Percentiles rank a stretch among this genome's conserved stretches.
These are phyloP conservation scores for Ophiostoma triangulosporum DNA, from an alignment of 2,329 filamentous ascomycete genomes.

Conservation along the genomic window DNA sequence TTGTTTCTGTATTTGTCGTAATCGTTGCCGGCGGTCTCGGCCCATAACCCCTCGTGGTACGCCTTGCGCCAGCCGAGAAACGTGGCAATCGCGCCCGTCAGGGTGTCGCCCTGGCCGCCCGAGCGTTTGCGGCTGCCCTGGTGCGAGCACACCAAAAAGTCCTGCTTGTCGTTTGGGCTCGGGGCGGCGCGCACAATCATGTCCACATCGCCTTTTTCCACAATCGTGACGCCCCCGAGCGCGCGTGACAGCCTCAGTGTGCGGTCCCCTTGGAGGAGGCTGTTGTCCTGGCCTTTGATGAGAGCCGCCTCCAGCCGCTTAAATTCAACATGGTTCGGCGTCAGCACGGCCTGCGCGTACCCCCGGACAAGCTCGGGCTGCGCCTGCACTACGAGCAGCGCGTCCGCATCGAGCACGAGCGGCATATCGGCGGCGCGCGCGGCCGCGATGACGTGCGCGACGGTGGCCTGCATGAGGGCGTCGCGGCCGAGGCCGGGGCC, in stretches of 20 bases:
- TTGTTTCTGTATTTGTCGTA: too few species aligned
- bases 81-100: conserved; percentile 81
- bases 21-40: too few species aligned
- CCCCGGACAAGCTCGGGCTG: conserved; percentile 65
- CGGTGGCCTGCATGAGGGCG: conserved; percentile 76
- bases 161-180: neutral
- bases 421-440: conserved; percentile 60
- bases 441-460: conserved; percentile 62
- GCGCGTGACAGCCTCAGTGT: conserved; percentile 51
- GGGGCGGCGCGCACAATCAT: conserved; percentile 36
- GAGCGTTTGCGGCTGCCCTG: conserved; percentile 77
- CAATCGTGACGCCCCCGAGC: conserved; percentile 76
- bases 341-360: conserved; percentile 74
- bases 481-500: conserved; percentile 88
- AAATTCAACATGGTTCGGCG: conserved; percentile 93
- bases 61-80: conserved; percentile 79
- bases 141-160: conserved; percentile 60
- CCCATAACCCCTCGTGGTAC: conserved; percentile 76
- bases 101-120: conserved; percentile 87
- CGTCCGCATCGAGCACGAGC: conserved; percentile 86
- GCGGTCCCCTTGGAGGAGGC: conserved; percentile 17
- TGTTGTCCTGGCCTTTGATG: conserved; percentile 29
- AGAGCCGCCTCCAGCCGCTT: conserved; percentile 64
- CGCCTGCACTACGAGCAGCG: conserved; percentile 62
- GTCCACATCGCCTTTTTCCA: conserved; percentile 79